A percentile compares a stretch with the other conserved stretches of the same genome.
Conservation (phyloP, 805 yeast species). For the Saccharomycopsis fodiens region DNA sequence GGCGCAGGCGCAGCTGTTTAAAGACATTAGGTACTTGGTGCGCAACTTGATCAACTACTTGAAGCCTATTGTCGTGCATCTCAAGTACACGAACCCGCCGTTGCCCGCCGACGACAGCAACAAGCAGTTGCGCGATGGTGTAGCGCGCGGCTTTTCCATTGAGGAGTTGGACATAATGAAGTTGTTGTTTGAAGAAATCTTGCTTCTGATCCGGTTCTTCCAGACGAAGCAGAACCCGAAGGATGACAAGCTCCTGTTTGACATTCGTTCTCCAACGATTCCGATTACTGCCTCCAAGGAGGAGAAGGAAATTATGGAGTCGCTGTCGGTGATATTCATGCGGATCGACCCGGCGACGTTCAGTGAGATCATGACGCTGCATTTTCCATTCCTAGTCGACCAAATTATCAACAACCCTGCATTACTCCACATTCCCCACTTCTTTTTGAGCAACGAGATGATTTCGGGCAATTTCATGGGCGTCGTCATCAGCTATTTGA, state of each 20-base stretch:
- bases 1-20: constrained; percentile 54
- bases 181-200: constrained; percentile 75
- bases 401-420: constrained; percentile 81
- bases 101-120: constrained; percentile 47
- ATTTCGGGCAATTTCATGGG: constrained; percentile 91
- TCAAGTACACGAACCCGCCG: constrained; percentile 85
- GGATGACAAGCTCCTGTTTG: constrained; percentile 34
- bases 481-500: constrained; percentile 67
- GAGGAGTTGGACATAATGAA: constrained; percentile 80
- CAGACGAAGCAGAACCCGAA: constrained; percentile 31
- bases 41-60: constrained; percentile 82
- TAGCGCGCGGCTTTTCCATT: constrained; percentile 70
- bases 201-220: constrained; percentile 72
- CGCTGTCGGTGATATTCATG: constrained; percentile 85
- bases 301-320: constrained; percentile 92
- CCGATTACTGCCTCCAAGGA: constrained; percentile 88
- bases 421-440: constrained; percentile 83
- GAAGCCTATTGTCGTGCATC: constrained; percentile 82
- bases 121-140: constrained; percentile 68
- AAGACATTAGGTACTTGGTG: constrained; percentile 82
- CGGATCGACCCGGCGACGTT: constrained; percentile 94
- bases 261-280: constrained; percentile 72
- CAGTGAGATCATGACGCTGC: constrained; percentile 81
- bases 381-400: constrained; percentile 53
- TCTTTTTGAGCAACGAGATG: constrained; percentile 88